Evolutionary conservation across 768 basidiomycete genomes (phyloP).

Genomic region (Trametes cinnabarina): DNA sequence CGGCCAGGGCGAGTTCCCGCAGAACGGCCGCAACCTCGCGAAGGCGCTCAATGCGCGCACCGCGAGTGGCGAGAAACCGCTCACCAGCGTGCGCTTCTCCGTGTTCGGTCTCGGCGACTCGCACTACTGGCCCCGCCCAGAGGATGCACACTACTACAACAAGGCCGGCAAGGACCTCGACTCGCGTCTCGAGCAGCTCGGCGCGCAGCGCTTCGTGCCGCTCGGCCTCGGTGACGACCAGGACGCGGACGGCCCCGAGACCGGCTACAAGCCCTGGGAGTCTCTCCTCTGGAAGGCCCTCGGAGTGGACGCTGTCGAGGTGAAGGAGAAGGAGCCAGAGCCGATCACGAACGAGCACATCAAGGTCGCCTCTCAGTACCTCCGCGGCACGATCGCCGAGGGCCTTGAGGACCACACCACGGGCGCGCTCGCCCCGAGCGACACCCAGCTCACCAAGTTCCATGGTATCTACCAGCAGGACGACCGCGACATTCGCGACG

Average conservation of each 20-base stretch:
- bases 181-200: slow-evolving; percentile 71
- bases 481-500: slow-evolving; percentile 97
- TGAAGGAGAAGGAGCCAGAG: slow-evolving; percentile 91
- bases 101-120: slow-evolving; percentile 98
- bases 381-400: slow-evolving; percentile 93
- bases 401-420: slow-evolving; percentile 84
- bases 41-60: slow-evolving; percentile 75
- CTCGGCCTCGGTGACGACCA: slow-evolving; percentile 95
- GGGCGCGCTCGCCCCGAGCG: slow-evolving; percentile 86
- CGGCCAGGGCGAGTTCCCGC: slow-evolving; percentile 96
- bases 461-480: slow-evolving; percentile 96
- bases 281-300: slow-evolving; percentile 89
- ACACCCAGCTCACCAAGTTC: slow-evolving; percentile 97
- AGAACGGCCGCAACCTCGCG: slow-evolving; percentile 89
- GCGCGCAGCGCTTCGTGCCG: slow-evolving; percentile 69
- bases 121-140: slow-evolving; percentile 97
- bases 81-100: slow-evolving; percentile 67
- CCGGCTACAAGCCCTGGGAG: slow-evolving; percentile 97
- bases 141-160: slow-evolving; percentile 99
- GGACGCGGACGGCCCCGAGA: slow-evolving; percentile 93
- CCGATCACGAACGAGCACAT: slow-evolving; percentile 99
- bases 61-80: slow-evolving; percentile 53
- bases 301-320: slow-evolving; percentile 85
- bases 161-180: slow-evolving; percentile 92
- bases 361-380: slow-evolving; percentile 91